phyloP scores from a whole-genome alignment of 805 yeast genomes.

The Pichia gijzeniarum region DNA sequence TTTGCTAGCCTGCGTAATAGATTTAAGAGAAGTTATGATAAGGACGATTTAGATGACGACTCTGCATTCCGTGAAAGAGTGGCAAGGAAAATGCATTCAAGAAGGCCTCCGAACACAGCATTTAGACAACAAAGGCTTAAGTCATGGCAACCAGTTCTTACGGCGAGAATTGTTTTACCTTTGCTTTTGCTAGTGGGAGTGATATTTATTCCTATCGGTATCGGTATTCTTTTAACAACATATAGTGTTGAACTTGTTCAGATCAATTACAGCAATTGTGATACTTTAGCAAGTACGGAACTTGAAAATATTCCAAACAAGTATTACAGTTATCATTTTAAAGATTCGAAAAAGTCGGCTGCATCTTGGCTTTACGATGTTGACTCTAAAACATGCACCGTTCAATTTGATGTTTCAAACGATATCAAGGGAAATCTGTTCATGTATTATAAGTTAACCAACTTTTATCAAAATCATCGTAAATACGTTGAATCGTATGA shows the following conservation, averaged over 20 bases:
- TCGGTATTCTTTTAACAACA: conserved; percentile 75
- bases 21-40: conserved; percentile 16
- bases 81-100: conserved; percentile 33
- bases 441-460: conserved; percentile 79
- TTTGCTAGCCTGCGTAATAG: conserved; percentile 24
- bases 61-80: conserved; percentile 22
- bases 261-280: conserved; percentile 74
- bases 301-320: conserved; percentile 52
- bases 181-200: conserved; percentile 66
- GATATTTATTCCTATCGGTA: conserved; percentile 86
- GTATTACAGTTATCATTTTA: conserved; percentile 58
- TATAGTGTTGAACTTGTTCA: conserved; percentile 67
- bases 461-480: conserved; percentile 91
- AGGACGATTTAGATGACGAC: conserved; percentile 19
- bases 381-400: conserved; percentile 44
- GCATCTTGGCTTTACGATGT: conserved; percentile 55
- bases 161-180: conserved; percentile 89
- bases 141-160: conserved; percentile 77
- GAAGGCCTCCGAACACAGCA: conserved; percentile 66
- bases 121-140: conserved; percentile 66
- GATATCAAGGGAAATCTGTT: conserved; percentile 66
- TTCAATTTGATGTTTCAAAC: conserved; percentile 68
- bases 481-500: conserved; percentile 85
- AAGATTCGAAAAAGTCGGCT: conserved; percentile 29
- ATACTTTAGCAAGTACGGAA: conserved; percentile 29